Base-by-base conservation (phyloP, 352 stramenopile species). In the Thalassiosira hispida region DNA sequence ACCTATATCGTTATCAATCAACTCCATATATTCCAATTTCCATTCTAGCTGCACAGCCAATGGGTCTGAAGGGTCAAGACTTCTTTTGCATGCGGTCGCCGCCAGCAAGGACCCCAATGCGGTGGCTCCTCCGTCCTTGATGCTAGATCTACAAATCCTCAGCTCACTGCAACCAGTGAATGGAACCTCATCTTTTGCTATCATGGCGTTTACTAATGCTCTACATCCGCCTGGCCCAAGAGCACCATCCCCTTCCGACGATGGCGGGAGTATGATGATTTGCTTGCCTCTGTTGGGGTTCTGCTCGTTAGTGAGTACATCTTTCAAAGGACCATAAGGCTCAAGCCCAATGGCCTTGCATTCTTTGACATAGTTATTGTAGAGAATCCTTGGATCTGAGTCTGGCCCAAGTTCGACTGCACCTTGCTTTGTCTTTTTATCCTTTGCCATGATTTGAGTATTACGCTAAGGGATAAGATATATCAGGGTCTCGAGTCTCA, bases 11-110 rank as follows among this genome's bases (percentile, higher is more conserved):
- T 83, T 83, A 44, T 85, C 63, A 2, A 57, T 69, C n/a, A 87
- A 49, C 33, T 87, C 80, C 2, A 87, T 25, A 47, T 80, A 83
- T 63, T 81, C 57, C 0, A 87, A 20, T 49, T 87, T 69, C 60
- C 75, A 77, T 56, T 79, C 59, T 27, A 59, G 60, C 22, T 65
- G 42, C 22, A n/a, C n/a, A 40, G 27, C 25, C 11, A 64, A 49
- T 60, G 20, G 46, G 14, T 73, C 51, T 46, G 49, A 33, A 60
- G 60, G 35, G n/a, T 67, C 33, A 22, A 70, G 11, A 20, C 27
- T 55, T 46, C 52, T 64, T 44, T 44, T 70, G 18, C 38, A 44
- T 11, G 67, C 70, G 53, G 64, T 73, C 4, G 56, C 60, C 23
- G 74, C 52, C 4, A 87, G 56, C 18, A 87, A 76, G 31, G 51